Percentiles rank a stretch among this genome's conserved stretches.
Conservation (phyloP, 768 basidiomycete species). For the Agrocybe chaxingu region DNA sequence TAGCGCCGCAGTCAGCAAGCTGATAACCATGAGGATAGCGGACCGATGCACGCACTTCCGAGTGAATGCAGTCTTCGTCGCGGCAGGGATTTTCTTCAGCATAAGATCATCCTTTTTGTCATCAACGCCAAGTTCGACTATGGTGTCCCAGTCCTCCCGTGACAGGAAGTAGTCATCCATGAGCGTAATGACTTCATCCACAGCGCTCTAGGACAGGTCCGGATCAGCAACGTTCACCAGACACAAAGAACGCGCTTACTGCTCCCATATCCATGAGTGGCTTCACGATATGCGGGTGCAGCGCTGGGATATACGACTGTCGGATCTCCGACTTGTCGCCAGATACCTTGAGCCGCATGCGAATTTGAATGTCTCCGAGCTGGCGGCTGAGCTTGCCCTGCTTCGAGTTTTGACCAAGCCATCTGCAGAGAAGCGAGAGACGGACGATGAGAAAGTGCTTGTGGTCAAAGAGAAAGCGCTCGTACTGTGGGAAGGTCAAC, state of each 20-base stretch:
- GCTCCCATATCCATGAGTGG: conserved; percentile 74
- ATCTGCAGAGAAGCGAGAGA: conserved; percentile 44
- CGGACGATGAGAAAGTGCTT: background rate
- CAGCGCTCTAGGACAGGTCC: conserved; percentile 52
- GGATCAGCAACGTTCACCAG: background rate
- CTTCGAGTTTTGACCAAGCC: conserved; percentile 98
- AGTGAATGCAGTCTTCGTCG: conserved; percentile 84
- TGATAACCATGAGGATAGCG: background rate
- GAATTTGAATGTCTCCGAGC: conserved; percentile 87
- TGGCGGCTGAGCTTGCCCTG: conserved; percentile 77
- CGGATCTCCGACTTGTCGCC: conserved; percentile 89
- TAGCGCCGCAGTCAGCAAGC: conserved; percentile 24
- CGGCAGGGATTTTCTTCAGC: conserved; percentile 78
- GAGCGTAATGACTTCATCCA: conserved; percentile 76
- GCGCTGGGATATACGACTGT: conserved; percentile 86
- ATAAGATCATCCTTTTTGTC: conserved; percentile 70
- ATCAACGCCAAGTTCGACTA: conserved; percentile 91
- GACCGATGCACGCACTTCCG: conserved; percentile 54
- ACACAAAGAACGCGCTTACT: conserved; percentile 45
- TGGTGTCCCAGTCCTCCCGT: conserved; percentile 95
- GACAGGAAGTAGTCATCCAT: conserved; percentile 96
- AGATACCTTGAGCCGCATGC: conserved; percentile 92
- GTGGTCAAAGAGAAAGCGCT: conserved; percentile 8
- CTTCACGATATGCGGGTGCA: conserved; percentile 76
- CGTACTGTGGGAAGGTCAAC: conserved; percentile 83